Conservation (phyloP, 441 rosid genomes). For the Codiaeum variegatum region DNA sequence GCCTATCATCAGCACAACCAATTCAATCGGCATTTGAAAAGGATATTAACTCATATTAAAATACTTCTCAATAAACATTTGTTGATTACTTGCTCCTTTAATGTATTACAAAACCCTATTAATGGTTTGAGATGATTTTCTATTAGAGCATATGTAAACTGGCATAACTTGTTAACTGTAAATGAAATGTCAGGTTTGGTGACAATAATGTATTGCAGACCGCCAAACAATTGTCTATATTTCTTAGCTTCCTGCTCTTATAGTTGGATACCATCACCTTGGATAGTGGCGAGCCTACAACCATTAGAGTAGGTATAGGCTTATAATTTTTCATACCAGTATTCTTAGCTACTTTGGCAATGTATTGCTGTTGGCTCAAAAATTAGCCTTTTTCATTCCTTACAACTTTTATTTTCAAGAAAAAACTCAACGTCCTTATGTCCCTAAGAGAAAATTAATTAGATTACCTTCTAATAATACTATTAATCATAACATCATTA, state of each 20-base stretch:
- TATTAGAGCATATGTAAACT: neutral
- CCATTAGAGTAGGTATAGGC: neutral
- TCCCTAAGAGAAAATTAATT: too few species aligned
- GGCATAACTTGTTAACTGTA: neutral
- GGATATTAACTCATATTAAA: neutral
- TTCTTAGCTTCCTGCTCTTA: neutral
- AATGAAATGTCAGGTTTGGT: neutral
- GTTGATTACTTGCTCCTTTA: too few species aligned
- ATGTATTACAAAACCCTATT: neutral
- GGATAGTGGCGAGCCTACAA: neutral
- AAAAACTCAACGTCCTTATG: too few species aligned
- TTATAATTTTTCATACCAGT: neutral
- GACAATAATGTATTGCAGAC: neutral
- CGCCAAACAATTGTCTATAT: neutral
- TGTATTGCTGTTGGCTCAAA: too few species aligned
- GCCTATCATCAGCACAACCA: neutral
- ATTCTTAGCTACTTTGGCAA: too few species aligned
- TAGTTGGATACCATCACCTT: too few species aligned
- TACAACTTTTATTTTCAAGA: too few species aligned
- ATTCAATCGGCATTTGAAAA: neutral
- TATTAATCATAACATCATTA: too few species aligned
- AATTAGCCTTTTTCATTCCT: too few species aligned
- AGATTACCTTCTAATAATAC: too few species aligned
- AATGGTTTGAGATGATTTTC: neutral
- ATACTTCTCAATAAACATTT: neutral